phyloP scores from a whole-genome alignment of 2,329 filamentous ascomycete genomes.

The Cladosporium oxysporum region DNA sequence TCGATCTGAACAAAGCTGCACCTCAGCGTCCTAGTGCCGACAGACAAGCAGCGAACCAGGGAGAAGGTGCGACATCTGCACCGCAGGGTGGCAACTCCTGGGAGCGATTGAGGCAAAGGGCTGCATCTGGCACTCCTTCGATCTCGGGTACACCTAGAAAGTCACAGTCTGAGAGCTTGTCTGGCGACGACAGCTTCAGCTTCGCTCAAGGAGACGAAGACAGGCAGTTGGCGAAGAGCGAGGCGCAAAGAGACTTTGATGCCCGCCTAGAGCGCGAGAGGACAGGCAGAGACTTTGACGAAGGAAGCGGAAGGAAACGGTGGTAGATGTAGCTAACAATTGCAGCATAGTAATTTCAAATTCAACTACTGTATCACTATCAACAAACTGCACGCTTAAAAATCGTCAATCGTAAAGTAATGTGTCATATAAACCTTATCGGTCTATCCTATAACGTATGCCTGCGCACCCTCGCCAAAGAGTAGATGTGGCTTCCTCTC shows the following conservation, averaged over 20 bases:
- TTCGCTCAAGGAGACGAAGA: constrained; percentile 49
- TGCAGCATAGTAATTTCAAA: background rate
- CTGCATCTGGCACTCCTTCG: constrained; percentile 22
- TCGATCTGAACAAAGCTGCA: constrained; percentile 2
- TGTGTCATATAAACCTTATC: background rate
- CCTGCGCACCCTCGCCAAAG: constrained; percentile 65
- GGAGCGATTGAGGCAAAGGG: constrained; percentile 45
- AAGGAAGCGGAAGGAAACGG: constrained; percentile 22
- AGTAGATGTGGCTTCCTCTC: constrained; percentile 85
- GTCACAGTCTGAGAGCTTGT: constrained; percentile 27
- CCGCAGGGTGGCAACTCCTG: constrained; percentile 41
- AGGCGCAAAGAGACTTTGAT: constrained; percentile 55
- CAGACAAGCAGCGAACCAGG: constrained; percentile 9
- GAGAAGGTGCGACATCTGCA: constrained; percentile 1
- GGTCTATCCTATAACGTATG: constrained; percentile 51
- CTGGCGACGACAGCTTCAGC: constrained; percentile 46
- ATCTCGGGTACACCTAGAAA: constrained; percentile 13
- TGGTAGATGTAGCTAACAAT: constrained; percentile 4
- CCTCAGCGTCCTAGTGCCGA: constrained; percentile 7
- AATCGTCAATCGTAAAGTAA: constrained; percentile 4
- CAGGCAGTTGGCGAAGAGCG: constrained; percentile 43
- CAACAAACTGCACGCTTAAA: background rate
- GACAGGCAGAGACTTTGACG: constrained; percentile 46
- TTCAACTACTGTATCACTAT: background rate
- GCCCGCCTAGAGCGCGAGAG: constrained; percentile 51